Conservation (phyloP, 148 eudicot species). For the Nepenthes mirabilis region DNA sequence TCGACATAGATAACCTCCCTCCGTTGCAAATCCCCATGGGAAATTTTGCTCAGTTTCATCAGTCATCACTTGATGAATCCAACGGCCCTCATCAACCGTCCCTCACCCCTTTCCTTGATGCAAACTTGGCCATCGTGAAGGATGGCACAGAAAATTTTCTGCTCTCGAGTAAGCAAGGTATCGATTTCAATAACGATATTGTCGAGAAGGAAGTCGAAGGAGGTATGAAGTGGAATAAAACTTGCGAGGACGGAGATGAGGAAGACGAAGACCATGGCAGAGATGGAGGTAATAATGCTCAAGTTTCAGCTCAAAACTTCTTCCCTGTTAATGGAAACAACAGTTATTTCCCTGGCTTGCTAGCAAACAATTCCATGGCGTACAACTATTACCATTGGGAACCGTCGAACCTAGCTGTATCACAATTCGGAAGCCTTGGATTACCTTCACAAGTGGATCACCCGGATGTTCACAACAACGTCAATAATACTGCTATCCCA, state of each 20-base stretch:
- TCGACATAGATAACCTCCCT: slow-evolving; percentile 68
- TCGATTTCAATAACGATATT: slow-evolving; percentile 19
- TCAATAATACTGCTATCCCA: background rate
- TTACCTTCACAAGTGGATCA: slow-evolving; percentile 19
- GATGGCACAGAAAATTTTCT: slow-evolving; percentile 8
- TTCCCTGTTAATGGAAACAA: slow-evolving; percentile 27
- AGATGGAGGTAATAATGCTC: slow-evolving; percentile 12
- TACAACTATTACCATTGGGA: slow-evolving; percentile 37
- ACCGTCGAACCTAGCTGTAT: slow-evolving; percentile 42
- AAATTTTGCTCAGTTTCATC: slow-evolving; percentile 21
- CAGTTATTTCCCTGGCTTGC: slow-evolving; percentile 16
- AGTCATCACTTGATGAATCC: background rate
- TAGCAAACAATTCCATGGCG: slow-evolving; percentile 20
- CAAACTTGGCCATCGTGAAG: slow-evolving; percentile 15
- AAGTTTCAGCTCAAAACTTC: slow-evolving; percentile 38
- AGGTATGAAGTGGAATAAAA: background rate
- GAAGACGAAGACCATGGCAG: background rate
- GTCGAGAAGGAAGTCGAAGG: slow-evolving; percentile 8
- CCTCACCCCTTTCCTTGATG: slow-evolving; percentile 24
- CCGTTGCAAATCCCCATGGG: slow-evolving; percentile 26
- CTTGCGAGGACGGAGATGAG: background rate
- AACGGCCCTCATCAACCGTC: slow-evolving; percentile 7
- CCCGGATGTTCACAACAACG: slow-evolving; percentile 1
- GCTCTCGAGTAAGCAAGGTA: slow-evolving; percentile 7
- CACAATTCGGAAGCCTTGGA: slow-evolving; percentile 35